Conservation (phyloP, 1,284 basidiomycete species). For the Fomitopsis palustris region DNA sequence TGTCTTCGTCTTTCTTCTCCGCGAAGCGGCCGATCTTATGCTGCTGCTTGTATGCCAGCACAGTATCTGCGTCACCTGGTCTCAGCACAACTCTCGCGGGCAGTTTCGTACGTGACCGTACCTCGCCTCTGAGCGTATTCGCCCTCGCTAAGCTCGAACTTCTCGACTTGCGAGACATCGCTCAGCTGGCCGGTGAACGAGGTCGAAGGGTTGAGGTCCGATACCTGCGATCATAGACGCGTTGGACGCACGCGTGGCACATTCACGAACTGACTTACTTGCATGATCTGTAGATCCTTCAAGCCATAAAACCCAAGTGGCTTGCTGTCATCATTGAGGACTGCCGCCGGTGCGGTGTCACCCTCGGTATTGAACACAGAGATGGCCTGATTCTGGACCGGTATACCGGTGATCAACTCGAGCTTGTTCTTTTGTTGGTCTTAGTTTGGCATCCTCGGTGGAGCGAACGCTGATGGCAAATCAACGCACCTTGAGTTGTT, state of each 20-base stretch:
- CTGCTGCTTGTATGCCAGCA: slow-evolving; percentile 86
- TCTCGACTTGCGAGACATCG: slow-evolving; percentile 85
- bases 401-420: slow-evolving; percentile 89
- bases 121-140: slow-evolving; percentile 83
- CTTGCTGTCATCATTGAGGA: slow-evolving; percentile 62
- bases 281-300: slow-evolving; percentile 67
- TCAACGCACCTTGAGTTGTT: slow-evolving; percentile 69
- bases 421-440: slow-evolving; percentile 63
- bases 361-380: slow-evolving; percentile 60
- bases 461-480: neutral
- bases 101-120: slow-evolving; percentile 28
- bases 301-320: slow-evolving; percentile 75
- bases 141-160: slow-evolving; percentile 85
- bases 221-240: slow-evolving; percentile 48
- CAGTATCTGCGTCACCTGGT: slow-evolving; percentile 60
- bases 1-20: slow-evolving; percentile 33
- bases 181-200: slow-evolving; percentile 78
- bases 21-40: slow-evolving; percentile 92
- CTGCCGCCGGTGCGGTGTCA: slow-evolving; percentile 46
- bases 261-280: slow-evolving; percentile 42
- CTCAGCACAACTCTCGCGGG: neutral
- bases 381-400: slow-evolving; percentile 67
- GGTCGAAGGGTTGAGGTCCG: slow-evolving; percentile 71
- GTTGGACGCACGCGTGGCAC: neutral
- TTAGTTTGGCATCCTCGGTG: neutral